Evolutionary conservation across 2,329 filamentous ascomycete genomes (phyloP), one percentile per base, ranked within the genome.

Genomic region (Emericellopsis atlantica): DNA sequence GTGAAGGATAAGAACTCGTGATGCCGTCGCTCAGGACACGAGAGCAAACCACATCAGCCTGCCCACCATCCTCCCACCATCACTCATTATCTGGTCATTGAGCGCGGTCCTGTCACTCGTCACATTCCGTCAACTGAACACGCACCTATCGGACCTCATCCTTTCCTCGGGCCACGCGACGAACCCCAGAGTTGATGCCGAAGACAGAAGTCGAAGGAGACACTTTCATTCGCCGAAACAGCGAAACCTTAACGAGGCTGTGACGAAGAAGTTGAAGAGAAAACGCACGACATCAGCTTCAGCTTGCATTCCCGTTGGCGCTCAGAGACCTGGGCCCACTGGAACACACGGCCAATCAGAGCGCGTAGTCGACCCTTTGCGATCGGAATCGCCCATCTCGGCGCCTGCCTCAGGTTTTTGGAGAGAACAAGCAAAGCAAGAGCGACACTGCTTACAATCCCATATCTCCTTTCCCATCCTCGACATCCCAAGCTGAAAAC

Each of bases 1-100:
- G 36, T n/a, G 31, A 32, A 40, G 26, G 37, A 40, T 40, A 40
- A 40, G 32, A 22, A 38, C 18, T 22, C 22, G 21, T 15, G 36
- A 38, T 4, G 36, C 24, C 22, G 36, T 22, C 36, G 36, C 15
- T 5, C 12, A 37, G 10, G 35, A 7, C 15, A n/a, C 16, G 6
- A 21, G 22, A 38, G 4, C 21, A 38, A 15, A 6, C 10, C 11
- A 6, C 36, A n/a, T 12, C 23, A 24, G 15, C 36, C 24, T 14
- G 14, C 8, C 22, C 36, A 24, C 9, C 18, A 38, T 9, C 21
- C 7, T 26, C n/a, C 18, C 10, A 38, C 6, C 22, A 9, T 12
- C 22, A 11, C 22, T 35, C 32, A n/a, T 15, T 10, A 4, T 14
- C 14, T n/a, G 10, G 16, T 26, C 9, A 21, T 37, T 21, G 16